Conservation (phyloP, 495 filamentous ascomycete species). For the Aspergillus bridgeri region DNA sequence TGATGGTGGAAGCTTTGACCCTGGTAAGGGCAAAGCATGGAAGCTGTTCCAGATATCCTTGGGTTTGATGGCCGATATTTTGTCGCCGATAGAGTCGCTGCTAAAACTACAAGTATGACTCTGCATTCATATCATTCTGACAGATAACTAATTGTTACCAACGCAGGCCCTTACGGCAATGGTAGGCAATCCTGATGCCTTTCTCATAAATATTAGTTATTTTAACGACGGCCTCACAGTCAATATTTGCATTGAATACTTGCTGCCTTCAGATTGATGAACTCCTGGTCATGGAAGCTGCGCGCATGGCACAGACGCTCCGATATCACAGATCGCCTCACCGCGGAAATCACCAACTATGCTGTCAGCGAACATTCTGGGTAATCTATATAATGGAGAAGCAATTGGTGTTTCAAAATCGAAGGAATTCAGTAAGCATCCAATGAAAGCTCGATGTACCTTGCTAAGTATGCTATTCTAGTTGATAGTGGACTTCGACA, state of each 20-base stretch:
- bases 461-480: not conserved
- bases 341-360: conserved; percentile 7
- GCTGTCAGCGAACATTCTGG: conserved; percentile 32
- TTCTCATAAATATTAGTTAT: not conserved
- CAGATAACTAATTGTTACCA: not conserved
- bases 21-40: conserved; percentile 34
- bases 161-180: conserved; percentile 7
- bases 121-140: not conserved
- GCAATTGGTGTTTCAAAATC: conserved; percentile 24
- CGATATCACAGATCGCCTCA: conserved; percentile 19
- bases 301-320: conserved; percentile 27
- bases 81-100: conserved; percentile 21
- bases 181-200: not conserved
- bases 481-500: conserved; percentile 23
- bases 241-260: conserved; percentile 28
- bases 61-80: conserved; percentile 22
- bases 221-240: conserved; percentile 1
- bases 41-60: conserved; percentile 27
- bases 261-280: conserved; percentile 33
- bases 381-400: conserved; percentile 36
- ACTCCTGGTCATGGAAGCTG: conserved; percentile 28
- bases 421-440: conserved; percentile 29
- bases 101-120: conserved; percentile 21
- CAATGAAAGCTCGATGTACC: not conserved
- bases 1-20: conserved; percentile 30